Evolutionary conservation across 2,329 filamentous ascomycete genomes (phyloP).

Genomic region (Alternaria triticimaculans): DNA sequence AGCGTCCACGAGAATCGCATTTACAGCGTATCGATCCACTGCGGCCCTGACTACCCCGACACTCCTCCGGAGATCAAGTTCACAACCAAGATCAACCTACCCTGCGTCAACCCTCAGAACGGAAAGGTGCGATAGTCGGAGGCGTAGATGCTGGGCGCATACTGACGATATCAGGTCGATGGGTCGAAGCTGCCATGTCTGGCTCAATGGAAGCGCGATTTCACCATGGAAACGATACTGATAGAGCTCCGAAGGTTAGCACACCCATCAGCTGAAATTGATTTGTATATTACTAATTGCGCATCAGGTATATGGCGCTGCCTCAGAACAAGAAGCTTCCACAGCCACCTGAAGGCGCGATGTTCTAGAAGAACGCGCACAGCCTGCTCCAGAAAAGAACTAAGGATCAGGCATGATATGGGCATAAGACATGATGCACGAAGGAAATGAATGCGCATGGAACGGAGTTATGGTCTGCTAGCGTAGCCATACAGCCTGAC

Average conservation of each 20-base stretch:
- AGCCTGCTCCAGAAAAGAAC: neutral
- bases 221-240: conserved; percentile 92
- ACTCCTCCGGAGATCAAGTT: conserved; percentile 89
- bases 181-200: conserved; percentile 83
- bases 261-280: neutral
- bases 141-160: neutral
- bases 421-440: conserved; percentile 1
- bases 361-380: conserved; percentile 49
- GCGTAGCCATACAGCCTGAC: conserved; percentile 15
- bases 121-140: conserved; percentile 65
- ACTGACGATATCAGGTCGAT: conserved; percentile 69
- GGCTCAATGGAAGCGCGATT: conserved; percentile 87
- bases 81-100: conserved; percentile 93
- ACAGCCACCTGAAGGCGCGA: conserved; percentile 87
- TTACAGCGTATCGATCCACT: conserved; percentile 97
- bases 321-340: conserved; percentile 92
- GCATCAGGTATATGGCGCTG: conserved; percentile 84
- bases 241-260: conserved; percentile 80
- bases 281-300: conserved; percentile 7
- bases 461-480: conserved; percentile 37
- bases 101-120: conserved; percentile 81
- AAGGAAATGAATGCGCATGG: conserved; percentile 34
- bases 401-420: neutral
- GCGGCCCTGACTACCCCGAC: conserved; percentile 87
- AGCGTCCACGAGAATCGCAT: conserved; percentile 98